Conservation (phyloP, 345 rosid genomes). For the Moricandia moricandioides region DNA sequence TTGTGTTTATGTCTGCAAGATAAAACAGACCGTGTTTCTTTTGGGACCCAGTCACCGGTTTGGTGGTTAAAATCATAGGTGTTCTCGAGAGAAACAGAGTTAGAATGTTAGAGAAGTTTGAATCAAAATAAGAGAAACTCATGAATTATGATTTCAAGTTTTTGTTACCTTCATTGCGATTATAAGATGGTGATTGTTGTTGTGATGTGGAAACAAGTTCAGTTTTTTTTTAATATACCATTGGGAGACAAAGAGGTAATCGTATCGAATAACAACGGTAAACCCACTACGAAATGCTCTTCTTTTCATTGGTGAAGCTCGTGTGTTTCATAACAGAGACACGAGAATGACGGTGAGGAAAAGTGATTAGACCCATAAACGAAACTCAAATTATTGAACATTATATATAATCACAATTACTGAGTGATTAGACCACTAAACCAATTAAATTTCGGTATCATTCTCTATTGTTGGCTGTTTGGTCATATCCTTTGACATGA, state of each 20-base stretch:
- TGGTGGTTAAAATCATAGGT: constrained; percentile 1
- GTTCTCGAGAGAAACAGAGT: neutral
- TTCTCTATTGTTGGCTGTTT: neutral
- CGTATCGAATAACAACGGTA: neutral
- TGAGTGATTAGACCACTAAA: neutral
- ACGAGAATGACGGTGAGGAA: neutral
- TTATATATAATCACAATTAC: neutral
- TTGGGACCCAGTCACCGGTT: constrained; percentile 11
- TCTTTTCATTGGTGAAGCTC: too few relatives aligned
- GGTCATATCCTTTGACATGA: neutral
- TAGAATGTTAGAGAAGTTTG: neutral
- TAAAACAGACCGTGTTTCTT: constrained; percentile 9
- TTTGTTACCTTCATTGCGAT: neutral
- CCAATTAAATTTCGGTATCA: neutral
- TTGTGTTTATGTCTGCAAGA: constrained; percentile 19
- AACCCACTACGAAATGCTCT: too few relatives aligned
- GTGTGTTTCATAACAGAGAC: neutral
- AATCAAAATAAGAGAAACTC: neutral
- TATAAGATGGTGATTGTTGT: neutral
- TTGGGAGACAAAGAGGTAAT: neutral
- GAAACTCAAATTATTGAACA: neutral
- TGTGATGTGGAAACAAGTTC: neutral
- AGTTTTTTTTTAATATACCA: neutral
- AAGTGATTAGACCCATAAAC: neutral
- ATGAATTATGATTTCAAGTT: neutral